Evolutionary conservation across 495 filamentous ascomycete genomes (phyloP).

Genomic region (Aspergillus conjunctus): DNA sequence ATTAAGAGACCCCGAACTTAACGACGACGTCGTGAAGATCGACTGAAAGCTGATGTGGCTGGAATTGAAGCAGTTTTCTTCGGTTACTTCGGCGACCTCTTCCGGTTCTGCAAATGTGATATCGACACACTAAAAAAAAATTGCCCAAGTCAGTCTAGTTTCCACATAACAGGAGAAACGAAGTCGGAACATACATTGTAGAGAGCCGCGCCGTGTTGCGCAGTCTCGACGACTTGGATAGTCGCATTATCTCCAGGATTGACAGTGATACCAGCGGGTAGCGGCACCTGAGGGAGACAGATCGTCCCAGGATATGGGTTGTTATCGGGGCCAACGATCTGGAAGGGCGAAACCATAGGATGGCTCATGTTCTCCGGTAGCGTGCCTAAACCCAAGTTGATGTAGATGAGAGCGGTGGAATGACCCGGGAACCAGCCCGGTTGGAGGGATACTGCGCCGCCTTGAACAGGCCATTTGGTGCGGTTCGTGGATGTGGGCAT

Average conservation of each 20-base stretch:
- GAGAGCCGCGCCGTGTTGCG: constrained; percentile 84
- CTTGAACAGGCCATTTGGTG: constrained; percentile 85
- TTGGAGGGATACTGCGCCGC: constrained; percentile 85
- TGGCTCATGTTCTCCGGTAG: constrained; percentile 87
- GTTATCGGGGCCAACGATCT: constrained; percentile 80
- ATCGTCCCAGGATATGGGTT: constrained; percentile 82
- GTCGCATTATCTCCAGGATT: constrained; percentile 88
- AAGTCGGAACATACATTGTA: constrained; percentile 73
- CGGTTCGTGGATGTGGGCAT: constrained; percentile 77
- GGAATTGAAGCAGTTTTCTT: constrained; percentile 83
- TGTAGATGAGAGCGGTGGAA: constrained; percentile 78
- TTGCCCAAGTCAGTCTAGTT: constrained; percentile 21
- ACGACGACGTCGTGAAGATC: constrained; percentile 68
- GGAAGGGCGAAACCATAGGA: constrained; percentile 79
- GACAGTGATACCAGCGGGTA: constrained; percentile 72
- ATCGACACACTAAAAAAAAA: constrained; percentile 76
- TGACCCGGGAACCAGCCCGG: constrained; percentile 97
- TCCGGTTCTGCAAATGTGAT: constrained; percentile 76
- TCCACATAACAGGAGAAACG: background rate
- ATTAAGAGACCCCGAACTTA: constrained; percentile 42
- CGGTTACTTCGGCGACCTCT: constrained; percentile 72
- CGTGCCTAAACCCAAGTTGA: constrained; percentile 90
- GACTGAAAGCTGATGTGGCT: constrained; percentile 71
- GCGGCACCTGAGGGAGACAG: constrained; percentile 87
- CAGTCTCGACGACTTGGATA: constrained; percentile 88